Evolutionary conservation across 257 asterid genomes (phyloP), one percentile per base, ranked within the genome.

Genomic region (Solanum rostratum): DNA sequence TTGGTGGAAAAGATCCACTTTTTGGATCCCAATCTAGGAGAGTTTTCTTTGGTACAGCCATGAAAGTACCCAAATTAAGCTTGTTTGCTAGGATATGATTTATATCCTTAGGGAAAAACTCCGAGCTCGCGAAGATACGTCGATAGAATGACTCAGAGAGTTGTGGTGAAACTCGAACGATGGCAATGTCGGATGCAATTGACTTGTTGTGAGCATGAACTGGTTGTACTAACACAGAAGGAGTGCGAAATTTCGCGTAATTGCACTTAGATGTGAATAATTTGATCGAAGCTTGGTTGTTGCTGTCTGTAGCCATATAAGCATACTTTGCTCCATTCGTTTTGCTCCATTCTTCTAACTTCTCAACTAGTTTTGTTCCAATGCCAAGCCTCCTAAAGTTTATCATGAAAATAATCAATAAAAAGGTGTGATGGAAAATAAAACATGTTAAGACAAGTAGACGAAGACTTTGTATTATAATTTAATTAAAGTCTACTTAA

Each of bases 271-370:
- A 33, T 8, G 92, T 93, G 90, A 95, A 95, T 70, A 95, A 70
- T 59, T 92, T 92, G 81, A 95, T 52, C 8, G 96, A 95, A 39
- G 97, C 90, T 82, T 86, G 85, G 82, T 95, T 95, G 86, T 53
- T 91, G 33, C 93, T 76, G 52, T 93, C 98, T 0, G 98, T 95
- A 45, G 98, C 98, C 97, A 95, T 93, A 85, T 95, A 95, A 3
- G 96, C 89, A 82, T 91, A 95, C 52, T 93, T 89, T 45, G 95
- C 97, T 1, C 95, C 97, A 45, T 92, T 89, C 45, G 80, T 27
- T 70, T 19, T 84, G 84, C 95, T 84, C 97, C 97, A 92, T 2
- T 79, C 83, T 84, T 95, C 98, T 57, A 93, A 60, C 87, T 92
- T 85, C 82, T 89, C 90, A 39, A 95, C 92, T 0, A 95, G 93